Evolutionary conservation across 2,329 filamentous ascomycete genomes (phyloP), one percentile per base, ranked within the genome.

Genomic region (Neonectria punicea): DNA sequence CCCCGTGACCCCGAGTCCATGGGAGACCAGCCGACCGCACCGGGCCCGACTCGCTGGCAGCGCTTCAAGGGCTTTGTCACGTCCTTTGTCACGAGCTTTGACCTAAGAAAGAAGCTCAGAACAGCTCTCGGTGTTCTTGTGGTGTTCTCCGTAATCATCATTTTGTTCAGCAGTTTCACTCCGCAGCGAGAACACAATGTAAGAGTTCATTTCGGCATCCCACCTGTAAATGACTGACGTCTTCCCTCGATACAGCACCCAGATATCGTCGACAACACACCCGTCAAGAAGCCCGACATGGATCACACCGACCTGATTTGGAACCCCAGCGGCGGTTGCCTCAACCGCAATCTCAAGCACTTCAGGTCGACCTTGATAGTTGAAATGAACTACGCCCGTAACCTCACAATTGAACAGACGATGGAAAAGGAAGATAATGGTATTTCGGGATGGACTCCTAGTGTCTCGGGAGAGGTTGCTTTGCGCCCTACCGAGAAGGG

Each of bases 1-100:
- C 73, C 76, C 32, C 71, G 76, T 47, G 77, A 77, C 5, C 84
- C 83, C 7, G 78, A 86, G 79, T 85, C 82, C 64, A 85, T 86
- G 80, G 78, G 81, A 41, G 77, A 69, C 9, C 69, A 74, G 20
- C 73, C 72, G 5, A 69, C 70, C 49, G 73, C 57, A 71, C 56
- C 57, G 5, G 49, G 62, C 41, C 62, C 67, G 2, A 72, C 76
- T 2, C 65, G 75, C 68, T 78, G 76, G 76, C 70, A 66, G 53
- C 77, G 76, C n/a, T 39, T 71, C 28, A 78, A 70, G 46, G 67
- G 74, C 5, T 66, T 44, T n/a, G 41, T 67, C 14, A 32, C 60
- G 13, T 69, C 63, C 18, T 28, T 70, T 14, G 41, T 67, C 14
- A 36, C 61, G 13, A 70, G 65, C 18, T 28, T 70, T 16, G 67